Evolutionary conservation across 2,329 filamentous ascomycete genomes (phyloP).

Genomic region (Bisporella sp.): DNA sequence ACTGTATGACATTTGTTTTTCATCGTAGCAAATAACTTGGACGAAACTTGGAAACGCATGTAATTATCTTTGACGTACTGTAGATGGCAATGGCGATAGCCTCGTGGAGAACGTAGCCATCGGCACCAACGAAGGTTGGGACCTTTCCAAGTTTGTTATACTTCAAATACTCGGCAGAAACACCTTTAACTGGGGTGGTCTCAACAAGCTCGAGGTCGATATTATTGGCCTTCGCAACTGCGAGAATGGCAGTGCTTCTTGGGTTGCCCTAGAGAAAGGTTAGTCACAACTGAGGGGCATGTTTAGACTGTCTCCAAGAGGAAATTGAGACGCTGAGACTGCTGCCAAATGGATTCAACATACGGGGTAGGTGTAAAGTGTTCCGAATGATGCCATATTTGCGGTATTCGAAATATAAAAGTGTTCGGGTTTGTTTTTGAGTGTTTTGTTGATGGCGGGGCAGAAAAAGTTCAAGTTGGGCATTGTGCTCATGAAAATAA

Average conservation of each 20-base stretch:
- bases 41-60: not conserved
- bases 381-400: conserved; percentile 88
- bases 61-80: conserved; percentile 56
- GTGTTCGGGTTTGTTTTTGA: too few species aligned
- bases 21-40: conserved; percentile 24
- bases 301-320: not conserved
- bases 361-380: conserved; percentile 87
- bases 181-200: conserved; percentile 56
- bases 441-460: too few species aligned
- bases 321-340: not conserved
- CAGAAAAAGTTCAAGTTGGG: too few species aligned
- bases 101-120: conserved; percentile 87
- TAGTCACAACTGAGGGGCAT: too few species aligned
- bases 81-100: conserved; percentile 94
- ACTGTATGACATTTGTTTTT: conserved; percentile 65
- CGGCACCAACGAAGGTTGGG: conserved; percentile 84
- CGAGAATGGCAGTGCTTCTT: conserved; percentile 81
- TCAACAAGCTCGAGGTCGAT: conserved; percentile 83
- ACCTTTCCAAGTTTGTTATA: conserved; percentile 85
- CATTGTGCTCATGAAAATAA: too few species aligned
- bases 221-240: conserved; percentile 95
- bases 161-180: conserved; percentile 73
- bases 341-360: conserved; percentile 6
- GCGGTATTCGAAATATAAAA: conserved; percentile 1
- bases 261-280: conserved; percentile 63